Evolutionary conservation across 352 stramenopile genomes (phyloP), one percentile per base, ranked within the genome.

Genomic region (Phytophthora boehmeriae): DNA sequence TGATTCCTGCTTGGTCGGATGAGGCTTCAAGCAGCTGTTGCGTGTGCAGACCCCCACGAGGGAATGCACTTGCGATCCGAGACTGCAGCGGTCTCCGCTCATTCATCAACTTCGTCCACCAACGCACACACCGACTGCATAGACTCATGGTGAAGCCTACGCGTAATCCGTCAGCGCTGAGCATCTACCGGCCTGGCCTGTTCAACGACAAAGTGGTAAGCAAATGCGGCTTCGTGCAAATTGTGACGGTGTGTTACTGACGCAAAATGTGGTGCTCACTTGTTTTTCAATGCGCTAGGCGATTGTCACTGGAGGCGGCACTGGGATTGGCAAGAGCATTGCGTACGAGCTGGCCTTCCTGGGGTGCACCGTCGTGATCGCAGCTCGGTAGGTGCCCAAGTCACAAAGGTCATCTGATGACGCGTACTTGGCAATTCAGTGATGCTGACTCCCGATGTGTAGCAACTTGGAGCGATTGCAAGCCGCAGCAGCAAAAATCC

Each of bases 261-360:
- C 38, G 38, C n/a, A 44, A 2, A 32, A 5, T 9, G 3, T 13
- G 32, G 9, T 35, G 14, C 5, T 35, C 44, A 13, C n/a, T 45
- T 58, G 17, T 48, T 10, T 53, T 28, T 32, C 53, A 22, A 8
- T 41, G 4, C 5, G 9, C 5, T 27, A 83, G 76, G 73, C 81
- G 8, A 68, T 95, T 36, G 85, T 95, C 38, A 95, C 87, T 1
- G 87, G 85, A 8, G 83, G 87, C 17, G 83, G 87, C 46, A 94
- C 86, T 14, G 84, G 86, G 19, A 93, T 95, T 54, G 84, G 86
- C 28, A 89, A 87, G 44, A 74, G 70, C 30, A 92, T 91, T 59
- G 76, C 82, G 50, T 75, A 84, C 30, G 84, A 94, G 51, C 71
- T 95, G 13, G 74, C 75, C n/a, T 71, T 78, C 20, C 65, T 93